A percentile compares a stretch with the other conserved stretches of the same genome.
Conservation (phyloP, 2,329 filamentous ascomycete genomes). For the Neofusicoccum cordaticola region DNA sequence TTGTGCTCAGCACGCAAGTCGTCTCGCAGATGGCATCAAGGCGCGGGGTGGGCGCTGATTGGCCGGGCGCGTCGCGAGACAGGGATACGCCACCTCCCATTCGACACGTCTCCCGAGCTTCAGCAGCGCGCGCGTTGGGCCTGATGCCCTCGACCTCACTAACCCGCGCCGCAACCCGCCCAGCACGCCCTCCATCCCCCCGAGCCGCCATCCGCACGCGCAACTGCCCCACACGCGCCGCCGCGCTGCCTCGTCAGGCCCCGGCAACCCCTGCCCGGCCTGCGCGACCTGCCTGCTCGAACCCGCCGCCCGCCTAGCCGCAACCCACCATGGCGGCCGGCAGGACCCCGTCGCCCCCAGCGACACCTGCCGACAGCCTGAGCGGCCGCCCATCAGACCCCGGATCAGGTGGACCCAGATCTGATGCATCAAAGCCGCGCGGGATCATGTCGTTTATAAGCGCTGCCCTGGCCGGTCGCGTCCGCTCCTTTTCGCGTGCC, state of each 20-base stretch:
- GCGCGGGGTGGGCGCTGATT: not conserved
- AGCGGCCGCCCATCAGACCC: not conserved
- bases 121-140: not conserved
- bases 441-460: constrained; percentile 8
- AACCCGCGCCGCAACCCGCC: not conserved
- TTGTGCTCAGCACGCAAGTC: constrained; percentile 14
- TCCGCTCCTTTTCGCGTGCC: not conserved
- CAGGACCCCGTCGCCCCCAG: not conserved
- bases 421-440: not conserved
- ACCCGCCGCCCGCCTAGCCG: not conserved
- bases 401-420: not conserved
- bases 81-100: constrained; percentile 2
- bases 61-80: not conserved
- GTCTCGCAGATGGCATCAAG: constrained; percentile 16
- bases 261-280: not conserved
- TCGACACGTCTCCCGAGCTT: constrained; percentile 6
- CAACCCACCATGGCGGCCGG: not conserved
- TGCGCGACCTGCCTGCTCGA: not conserved
- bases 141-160: not conserved
- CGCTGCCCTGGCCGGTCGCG: not conserved
- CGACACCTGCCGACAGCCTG: not conserved
- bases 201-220: not conserved
- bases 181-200: not conserved
- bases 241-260: not conserved
- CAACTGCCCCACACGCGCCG: constrained; percentile 1